Evolutionary conservation across 176 grass and related monocot species (phyloP).

Genomic region (Eragrostis curvula): DNA sequence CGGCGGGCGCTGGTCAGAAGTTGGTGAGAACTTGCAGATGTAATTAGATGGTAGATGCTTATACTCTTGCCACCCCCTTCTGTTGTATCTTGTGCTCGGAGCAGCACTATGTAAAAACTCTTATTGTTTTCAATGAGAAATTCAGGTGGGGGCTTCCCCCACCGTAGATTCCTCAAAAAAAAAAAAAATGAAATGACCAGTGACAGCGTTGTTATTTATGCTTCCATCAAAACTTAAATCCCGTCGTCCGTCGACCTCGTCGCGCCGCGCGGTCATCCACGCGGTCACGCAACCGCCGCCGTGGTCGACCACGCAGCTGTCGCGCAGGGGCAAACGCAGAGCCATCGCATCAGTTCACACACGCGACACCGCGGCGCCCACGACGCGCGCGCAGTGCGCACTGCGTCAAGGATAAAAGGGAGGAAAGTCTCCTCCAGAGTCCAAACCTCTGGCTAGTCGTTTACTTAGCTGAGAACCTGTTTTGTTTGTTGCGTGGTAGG

Average conservation of each 20-base stretch:
- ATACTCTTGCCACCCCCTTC: too few species aligned
- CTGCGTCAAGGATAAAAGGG: not conserved
- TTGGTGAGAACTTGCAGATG: not conserved
- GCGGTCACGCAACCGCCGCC: not conserved
- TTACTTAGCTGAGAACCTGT: not conserved
- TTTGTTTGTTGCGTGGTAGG: conserved; percentile 45
- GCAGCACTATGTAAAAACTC: too few species aligned
- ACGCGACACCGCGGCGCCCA: not conserved
- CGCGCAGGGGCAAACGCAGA: not conserved
- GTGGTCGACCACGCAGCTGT: not conserved
- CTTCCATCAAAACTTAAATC: not conserved
- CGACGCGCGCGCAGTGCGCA: too few species aligned
- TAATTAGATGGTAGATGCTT: too few species aligned
- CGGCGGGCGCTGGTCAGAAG: not conserved
- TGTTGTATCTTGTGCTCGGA: too few species aligned
- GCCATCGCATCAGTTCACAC: conserved; percentile 5
- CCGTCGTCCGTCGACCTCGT: not conserved
- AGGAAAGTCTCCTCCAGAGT: too few species aligned
- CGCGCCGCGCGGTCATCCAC: not conserved
- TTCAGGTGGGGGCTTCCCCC: too few species aligned
- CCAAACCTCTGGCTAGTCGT: not conserved
- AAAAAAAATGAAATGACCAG: not conserved
- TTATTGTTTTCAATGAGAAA: too few species aligned
- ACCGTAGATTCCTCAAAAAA: too few species aligned
- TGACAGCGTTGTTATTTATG: not conserved